Evolutionary conservation across 768 basidiomycete genomes (phyloP), one percentile per base, ranked within the genome.

Genomic region (Cantharellus cinnabarinus): DNA sequence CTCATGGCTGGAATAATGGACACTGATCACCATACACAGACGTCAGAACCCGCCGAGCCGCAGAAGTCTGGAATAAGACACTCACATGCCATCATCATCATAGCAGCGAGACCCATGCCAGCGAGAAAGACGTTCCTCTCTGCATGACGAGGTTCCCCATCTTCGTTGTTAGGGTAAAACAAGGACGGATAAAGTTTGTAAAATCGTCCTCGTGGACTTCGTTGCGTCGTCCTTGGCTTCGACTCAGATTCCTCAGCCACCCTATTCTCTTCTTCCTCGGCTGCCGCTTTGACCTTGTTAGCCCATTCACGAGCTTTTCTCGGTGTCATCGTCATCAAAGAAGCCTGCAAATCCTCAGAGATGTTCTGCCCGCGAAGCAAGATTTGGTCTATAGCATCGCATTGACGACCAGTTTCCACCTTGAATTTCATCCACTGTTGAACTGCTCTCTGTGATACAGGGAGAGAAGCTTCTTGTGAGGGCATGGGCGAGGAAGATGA

Each of bases 361-460:
- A 29, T 10, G 29, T 48, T 48, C 56, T 73, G 60, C 71, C 71
- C 50, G 72, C 77, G 59, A 37, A 10, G 52, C 14, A 89, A 72
- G 57, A 82, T 70, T 68, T 81, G 79, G 67, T 89, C 86, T 64
- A 89, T 83, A 52, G 85, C 83, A 38, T 72, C 63, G 64, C 87
- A 89, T 37, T 81, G 81, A 50, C 87, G 74, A 5, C 87, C 87
- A 4, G 89, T 74, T 66, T 89, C 85, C 37, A 78, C 78, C 69
- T 89, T 86, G 58, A 89, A 71, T 4, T 80, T 76, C 63, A 79
- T 79, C 88, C 87, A 89, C 63, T 86, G 85, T 62, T 82, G 83
- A 34, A 76, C 68, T 2, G 78, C 72, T 41, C 86, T 85, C 57
- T 78, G 75, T 3, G 85, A 80, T 37, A 89, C 71, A 5, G 80